Percentiles rank a stretch among this genome's conserved stretches.
These are phyloP conservation scores for Climacium dendroides DNA, from an alignment of 225 moss, liverwort and hornwort species.

Conservation along the genomic window DNA sequence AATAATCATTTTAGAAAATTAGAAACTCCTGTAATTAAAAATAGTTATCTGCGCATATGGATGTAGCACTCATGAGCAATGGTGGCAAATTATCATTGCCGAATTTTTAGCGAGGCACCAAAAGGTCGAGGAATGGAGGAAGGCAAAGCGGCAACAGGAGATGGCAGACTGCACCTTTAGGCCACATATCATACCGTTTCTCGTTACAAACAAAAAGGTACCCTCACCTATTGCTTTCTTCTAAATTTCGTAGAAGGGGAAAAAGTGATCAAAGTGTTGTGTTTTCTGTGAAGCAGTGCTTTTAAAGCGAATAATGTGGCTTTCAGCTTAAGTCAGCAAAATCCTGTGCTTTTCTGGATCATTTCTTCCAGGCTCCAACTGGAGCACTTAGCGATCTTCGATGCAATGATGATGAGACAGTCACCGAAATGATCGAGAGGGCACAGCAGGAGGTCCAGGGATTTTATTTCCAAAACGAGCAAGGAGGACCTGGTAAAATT, in stretches of 20 bases:
- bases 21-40: not conserved
- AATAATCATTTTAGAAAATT: not conserved
- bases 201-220: constrained; percentile 28
- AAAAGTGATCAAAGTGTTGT: constrained; percentile 1
- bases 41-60: not conserved
- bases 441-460: constrained; percentile 59
- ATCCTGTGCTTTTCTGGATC: not conserved
- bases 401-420: not conserved
- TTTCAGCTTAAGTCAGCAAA: not conserved
- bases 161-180: constrained; percentile 83
- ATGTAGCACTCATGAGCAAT: constrained; percentile 69
- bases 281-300: not conserved
- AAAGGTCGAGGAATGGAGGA: constrained; percentile 50
- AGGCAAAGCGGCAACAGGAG: constrained; percentile 47
- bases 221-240: not conserved
- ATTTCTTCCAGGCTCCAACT: not conserved
- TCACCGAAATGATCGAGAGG: constrained; percentile 45
- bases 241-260: not conserved
- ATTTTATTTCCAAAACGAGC: constrained; percentile 71
- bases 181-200: constrained; percentile 35
- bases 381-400: not conserved
- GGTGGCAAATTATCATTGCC: constrained; percentile 59
- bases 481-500: constrained; percentile 18
- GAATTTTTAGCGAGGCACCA: constrained; percentile 50
- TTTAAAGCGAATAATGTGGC: not conserved